phyloP scores from a whole-genome alignment of 2,329 filamentous ascomycete genomes.

The Xylaria sp. region DNA sequence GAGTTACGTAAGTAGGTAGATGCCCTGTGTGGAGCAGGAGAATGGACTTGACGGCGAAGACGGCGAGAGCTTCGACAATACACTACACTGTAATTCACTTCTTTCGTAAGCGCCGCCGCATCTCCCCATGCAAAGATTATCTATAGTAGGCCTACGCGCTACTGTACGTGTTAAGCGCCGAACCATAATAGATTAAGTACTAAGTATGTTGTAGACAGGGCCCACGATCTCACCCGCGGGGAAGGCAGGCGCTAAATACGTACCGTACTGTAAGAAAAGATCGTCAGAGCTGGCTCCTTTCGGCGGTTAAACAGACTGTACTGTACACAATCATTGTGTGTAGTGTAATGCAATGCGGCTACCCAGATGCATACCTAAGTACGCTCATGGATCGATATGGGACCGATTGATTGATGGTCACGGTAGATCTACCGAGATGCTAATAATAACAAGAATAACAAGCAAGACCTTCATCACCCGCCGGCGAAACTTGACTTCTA shows the following conservation, averaged over 20 bases:
- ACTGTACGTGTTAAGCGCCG: constrained; percentile 25
- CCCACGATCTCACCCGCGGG: not conserved
- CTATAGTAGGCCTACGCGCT: not conserved
- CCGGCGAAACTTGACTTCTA: constrained; percentile 31
- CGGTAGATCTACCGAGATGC: not conserved
- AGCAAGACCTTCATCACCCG: not conserved
- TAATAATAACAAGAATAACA: not conserved
- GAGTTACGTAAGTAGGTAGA: too few species aligned
- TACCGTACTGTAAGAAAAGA: constrained; percentile 1
- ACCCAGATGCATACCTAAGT: not conserved
- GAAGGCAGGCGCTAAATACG: constrained; percentile 20
- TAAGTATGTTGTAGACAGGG: too few species aligned
- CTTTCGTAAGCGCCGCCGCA: too few species aligned
- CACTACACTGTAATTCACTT: too few species aligned
- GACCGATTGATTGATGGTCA: not conserved
- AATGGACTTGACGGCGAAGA: too few species aligned
- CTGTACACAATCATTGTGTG: too few species aligned
- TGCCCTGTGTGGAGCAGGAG: too few species aligned
- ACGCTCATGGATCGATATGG: not conserved
- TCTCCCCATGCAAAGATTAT: not conserved
- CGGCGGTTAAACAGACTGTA: not conserved
- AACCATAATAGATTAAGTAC: not conserved
- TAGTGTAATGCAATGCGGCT: not conserved
- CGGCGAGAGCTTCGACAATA: too few species aligned
- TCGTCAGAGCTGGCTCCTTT: not conserved